Conservation (phyloP, 768 basidiomycete species). For the Pulveroboletus sp. region DNA sequence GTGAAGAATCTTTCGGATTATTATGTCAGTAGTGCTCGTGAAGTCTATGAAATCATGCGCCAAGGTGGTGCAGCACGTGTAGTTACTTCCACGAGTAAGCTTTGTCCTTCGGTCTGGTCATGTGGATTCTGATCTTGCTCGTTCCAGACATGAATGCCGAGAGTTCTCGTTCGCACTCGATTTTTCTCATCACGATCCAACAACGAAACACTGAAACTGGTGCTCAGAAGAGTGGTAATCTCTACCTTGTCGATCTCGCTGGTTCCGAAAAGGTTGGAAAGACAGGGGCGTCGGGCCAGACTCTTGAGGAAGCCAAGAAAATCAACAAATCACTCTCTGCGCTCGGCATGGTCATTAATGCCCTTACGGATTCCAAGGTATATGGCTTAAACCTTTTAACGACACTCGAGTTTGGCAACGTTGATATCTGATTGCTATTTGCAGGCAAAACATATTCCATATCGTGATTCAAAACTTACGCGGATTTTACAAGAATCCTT, state of each 20-base stretch:
- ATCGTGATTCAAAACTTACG: conserved; percentile 98
- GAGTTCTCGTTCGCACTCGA: conserved; percentile 97
- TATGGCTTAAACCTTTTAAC: conserved; percentile 15
- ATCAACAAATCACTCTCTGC: conserved; percentile 99
- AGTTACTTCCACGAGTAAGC: conserved; percentile 90
- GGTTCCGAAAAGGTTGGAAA: conserved; percentile 99
- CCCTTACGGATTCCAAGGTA: conserved; percentile 93
- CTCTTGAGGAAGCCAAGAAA: conserved; percentile 99
- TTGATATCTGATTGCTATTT: conserved; percentile 2
- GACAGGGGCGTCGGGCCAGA: conserved; percentile 98
- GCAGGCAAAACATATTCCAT: conserved; percentile 94
- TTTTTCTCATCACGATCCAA: conserved; percentile 96
- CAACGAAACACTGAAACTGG: conserved; percentile 96
- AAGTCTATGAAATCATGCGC: conserved; percentile 99
- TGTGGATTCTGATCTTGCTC: conserved; percentile 1
- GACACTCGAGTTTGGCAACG: conserved; percentile 2
- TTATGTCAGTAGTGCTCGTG: conserved; percentile 92
- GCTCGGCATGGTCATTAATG: conserved; percentile 99
- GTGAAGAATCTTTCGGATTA: conserved; percentile 97
- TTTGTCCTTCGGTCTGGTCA: background rate
- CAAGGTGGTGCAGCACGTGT: conserved; percentile 90
- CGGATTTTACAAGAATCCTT: conserved; percentile 98
- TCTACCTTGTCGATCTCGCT: conserved; percentile 97
- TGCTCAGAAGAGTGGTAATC: conserved; percentile 92
- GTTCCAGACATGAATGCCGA: conserved; percentile 97